Evolutionary conservation across 495 filamentous ascomycete species (phyloP).

Genomic region (Cenococcum geophilum): DNA sequence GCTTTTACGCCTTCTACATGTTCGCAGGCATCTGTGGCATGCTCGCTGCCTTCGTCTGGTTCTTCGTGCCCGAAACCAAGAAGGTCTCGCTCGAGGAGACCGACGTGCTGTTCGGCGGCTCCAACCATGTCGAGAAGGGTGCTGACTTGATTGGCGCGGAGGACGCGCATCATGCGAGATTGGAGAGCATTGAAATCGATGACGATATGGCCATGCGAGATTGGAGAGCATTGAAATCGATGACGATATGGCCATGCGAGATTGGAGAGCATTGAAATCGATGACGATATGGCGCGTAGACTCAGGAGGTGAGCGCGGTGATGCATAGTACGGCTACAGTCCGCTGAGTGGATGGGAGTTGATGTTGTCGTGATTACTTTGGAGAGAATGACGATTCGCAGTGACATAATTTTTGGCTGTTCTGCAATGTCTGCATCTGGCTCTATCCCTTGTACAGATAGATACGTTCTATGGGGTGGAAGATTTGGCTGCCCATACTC

Average conservation of each 20-base stretch:
- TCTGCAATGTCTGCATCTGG: no score
- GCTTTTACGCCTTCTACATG: slow-evolving; percentile 51
- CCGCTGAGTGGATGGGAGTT: no score
- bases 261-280: neutral
- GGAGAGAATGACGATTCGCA: no score
- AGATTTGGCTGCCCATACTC: no score
- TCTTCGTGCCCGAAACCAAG: slow-evolving; percentile 71
- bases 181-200: neutral
- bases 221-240: neutral
- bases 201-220: neutral
- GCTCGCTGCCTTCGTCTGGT: slow-evolving; percentile 65
- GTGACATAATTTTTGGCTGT: no score
- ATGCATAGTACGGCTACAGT: no score
- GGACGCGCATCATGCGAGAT: neutral
- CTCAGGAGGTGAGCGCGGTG: no score
- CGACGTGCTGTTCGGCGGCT: slow-evolving; percentile 53
- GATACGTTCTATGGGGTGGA: no score
- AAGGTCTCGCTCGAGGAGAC: slow-evolving; percentile 61
- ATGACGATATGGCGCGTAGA: neutral
- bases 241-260: neutral
- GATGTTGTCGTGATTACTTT: no score
- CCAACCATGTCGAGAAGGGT: slow-evolving; percentile 53
- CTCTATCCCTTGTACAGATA: no score
- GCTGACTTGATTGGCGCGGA: slow-evolving; percentile 23
- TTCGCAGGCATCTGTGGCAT: slow-evolving; percentile 51